These are phyloP conservation scores for Solanum neorickii DNA, from an alignment of 257 asterid genomes.

Conservation along the genomic window DNA sequence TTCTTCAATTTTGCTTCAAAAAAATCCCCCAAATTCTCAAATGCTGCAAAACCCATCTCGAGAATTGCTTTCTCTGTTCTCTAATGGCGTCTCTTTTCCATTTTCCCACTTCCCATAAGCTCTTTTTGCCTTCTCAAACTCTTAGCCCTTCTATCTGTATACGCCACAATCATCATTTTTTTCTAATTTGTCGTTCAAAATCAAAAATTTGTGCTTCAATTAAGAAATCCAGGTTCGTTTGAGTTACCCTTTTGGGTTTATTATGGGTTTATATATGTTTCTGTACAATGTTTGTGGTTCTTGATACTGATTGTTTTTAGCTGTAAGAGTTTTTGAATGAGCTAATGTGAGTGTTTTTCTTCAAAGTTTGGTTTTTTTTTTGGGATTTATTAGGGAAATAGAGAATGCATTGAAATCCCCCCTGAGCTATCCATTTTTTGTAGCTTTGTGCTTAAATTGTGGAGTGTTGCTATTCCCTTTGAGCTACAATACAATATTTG, in stretches of 20 bases:
- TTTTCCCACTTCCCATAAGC: slow-evolving; percentile 22
- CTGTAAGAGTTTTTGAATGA: background rate
- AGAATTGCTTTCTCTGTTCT: background rate
- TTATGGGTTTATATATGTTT: background rate
- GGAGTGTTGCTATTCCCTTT: background rate
- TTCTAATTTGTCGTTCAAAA: background rate
- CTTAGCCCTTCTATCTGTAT: background rate
- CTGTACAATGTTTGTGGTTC: background rate
- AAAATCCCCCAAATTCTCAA: background rate
- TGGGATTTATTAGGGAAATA: background rate
- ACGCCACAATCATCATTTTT: slow-evolving; percentile 6
- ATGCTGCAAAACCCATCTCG: slow-evolving; percentile 24
- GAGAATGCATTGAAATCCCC: background rate
- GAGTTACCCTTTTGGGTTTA: background rate
- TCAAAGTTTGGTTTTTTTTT: background rate
- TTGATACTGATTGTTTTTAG: background rate
- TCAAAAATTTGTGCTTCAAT: slow-evolving; percentile 17
- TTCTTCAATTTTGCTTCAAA: background rate
- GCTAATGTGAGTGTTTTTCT: background rate
- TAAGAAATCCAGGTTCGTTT: slow-evolving; percentile 45
- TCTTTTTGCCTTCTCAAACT: slow-evolving; percentile 2
- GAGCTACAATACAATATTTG: background rate
- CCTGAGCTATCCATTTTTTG: background rate
- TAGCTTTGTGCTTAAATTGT: background rate
- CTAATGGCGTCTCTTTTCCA: slow-evolving; percentile 32